Percentiles rank a stretch among this genome's conserved stretches.
Evolutionary conservation across 2,329 filamentous ascomycete genomes (phyloP).

Genomic region (Hypoxylon sp.): DNA sequence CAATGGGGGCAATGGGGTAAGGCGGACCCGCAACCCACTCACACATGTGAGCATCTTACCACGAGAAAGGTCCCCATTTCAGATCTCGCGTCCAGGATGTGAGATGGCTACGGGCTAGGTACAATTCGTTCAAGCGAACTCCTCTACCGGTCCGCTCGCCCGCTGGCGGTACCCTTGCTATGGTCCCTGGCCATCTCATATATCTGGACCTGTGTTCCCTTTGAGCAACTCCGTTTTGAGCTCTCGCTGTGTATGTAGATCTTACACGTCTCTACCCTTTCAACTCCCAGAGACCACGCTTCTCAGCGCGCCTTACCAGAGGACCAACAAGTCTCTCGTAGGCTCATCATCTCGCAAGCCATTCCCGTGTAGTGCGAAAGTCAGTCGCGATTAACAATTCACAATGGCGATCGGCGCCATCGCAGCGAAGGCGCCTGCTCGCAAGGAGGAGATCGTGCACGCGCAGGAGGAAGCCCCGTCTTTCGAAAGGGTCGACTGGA

Average conservation of each 20-base stretch:
- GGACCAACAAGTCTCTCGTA: constrained; percentile 27
- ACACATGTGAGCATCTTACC: constrained; percentile 49
- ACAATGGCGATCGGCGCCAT: constrained; percentile 44
- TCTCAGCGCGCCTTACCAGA: constrained; percentile 21
- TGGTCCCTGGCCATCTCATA: constrained; percentile 44
- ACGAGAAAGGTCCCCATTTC: constrained; percentile 45
- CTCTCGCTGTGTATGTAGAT: constrained; percentile 19
- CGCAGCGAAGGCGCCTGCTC: constrained; percentile 43
- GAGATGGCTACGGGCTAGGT: constrained; percentile 41
- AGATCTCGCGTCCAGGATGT: constrained; percentile 47
- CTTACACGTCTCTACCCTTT: constrained; percentile 30
- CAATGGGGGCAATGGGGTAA: constrained; percentile 48
- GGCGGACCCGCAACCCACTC: constrained; percentile 44
- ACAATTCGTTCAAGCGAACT: constrained; percentile 40
- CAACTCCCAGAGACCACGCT: constrained; percentile 28
- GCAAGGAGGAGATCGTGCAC: constrained; percentile 39
- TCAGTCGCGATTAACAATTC: constrained; percentile 12
- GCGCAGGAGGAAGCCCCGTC: constrained; percentile 66
- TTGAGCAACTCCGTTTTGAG: constrained; percentile 13
- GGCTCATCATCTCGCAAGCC: constrained; percentile 18
- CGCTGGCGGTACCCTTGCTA: constrained; percentile 43
- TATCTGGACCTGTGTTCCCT: constrained; percentile 45
- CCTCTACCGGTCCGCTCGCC: constrained; percentile 53
- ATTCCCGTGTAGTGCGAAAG: constrained; percentile 1
- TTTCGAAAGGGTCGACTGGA: constrained; percentile 68